These are phyloP conservation scores for Monosporozyma servazzii DNA, from an alignment of 805 yeast species.

Conservation along the genomic window DNA sequence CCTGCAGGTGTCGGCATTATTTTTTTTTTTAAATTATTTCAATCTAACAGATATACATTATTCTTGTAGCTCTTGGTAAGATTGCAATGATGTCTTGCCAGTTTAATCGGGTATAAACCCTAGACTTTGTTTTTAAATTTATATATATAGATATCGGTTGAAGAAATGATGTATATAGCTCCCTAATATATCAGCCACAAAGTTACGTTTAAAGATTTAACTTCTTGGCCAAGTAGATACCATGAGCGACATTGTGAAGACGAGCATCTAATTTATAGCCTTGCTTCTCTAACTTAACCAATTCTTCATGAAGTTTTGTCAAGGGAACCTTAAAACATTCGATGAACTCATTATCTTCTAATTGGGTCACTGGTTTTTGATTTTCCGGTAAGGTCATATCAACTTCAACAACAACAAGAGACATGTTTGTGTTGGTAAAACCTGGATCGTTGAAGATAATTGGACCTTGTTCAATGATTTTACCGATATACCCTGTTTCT, in stretches of 20 bases:
- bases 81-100: neutral
- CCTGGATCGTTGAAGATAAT: constrained; percentile 72
- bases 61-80: no score
- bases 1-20: constrained; percentile 37
- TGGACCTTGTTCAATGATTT: constrained; percentile 38
- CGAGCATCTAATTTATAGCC: constrained; percentile 83
- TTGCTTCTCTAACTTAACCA: constrained; percentile 44
- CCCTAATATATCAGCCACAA: neutral
- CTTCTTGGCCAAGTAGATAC: constrained; percentile 49
- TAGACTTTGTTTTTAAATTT: neutral
- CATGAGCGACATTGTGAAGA: constrained; percentile 78
- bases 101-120: no score
- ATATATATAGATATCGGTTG: no score
- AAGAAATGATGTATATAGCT: neutral
- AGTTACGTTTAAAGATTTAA: constrained; percentile 12
- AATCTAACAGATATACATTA: no score
- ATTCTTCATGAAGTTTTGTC: constrained; percentile 42
- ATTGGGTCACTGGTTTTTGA: constrained; percentile 54
- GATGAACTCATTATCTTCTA: constrained; percentile 89
- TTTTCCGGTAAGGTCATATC: constrained; percentile 64
- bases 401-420: constrained; percentile 66
- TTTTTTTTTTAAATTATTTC: constrained; percentile 5
- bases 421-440: constrained; percentile 80
- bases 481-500: constrained; percentile 88
- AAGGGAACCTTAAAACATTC: constrained; percentile 76